Evolutionary conservation across 345 rosid genomes (phyloP).

Genomic region (Eucalyptus curtisii): DNA sequence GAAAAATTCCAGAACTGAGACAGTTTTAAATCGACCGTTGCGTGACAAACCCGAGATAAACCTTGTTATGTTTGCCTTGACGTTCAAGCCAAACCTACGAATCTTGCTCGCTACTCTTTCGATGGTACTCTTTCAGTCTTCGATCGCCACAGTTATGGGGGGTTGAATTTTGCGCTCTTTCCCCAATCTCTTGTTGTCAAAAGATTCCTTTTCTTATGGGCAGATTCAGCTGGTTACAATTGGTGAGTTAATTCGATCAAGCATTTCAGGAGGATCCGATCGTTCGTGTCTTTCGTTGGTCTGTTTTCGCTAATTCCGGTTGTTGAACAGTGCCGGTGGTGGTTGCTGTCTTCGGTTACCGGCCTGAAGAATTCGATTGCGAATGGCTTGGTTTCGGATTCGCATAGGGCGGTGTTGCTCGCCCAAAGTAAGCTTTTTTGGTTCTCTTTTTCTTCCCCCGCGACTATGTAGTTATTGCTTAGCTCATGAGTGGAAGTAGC

Average conservation of each 20-base stretch:
- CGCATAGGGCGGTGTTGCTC: background rate
- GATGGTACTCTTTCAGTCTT: background rate
- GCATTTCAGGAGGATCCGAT: background rate
- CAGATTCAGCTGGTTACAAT: background rate
- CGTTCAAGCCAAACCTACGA: background rate
- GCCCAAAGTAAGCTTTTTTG: constrained; percentile 19
- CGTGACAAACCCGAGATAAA: background rate
- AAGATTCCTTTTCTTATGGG: background rate
- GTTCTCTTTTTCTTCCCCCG: background rate
- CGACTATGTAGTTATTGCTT: too few relatives aligned
- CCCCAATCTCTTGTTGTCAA: background rate
- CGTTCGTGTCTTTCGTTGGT: background rate
- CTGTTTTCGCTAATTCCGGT: background rate
- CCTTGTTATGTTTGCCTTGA: background rate
- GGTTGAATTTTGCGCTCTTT: too few relatives aligned
- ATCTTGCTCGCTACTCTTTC: background rate
- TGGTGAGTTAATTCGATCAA: constrained; percentile 12
- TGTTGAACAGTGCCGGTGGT: constrained; percentile 33
- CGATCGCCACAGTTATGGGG: background rate
- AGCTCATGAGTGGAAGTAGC: too few relatives aligned
- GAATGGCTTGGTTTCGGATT: background rate
- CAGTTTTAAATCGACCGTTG: background rate
- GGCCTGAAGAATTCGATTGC: background rate
- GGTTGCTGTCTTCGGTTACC: constrained; percentile 12
- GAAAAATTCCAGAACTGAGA: background rate